Evolutionary conservation across 2,329 filamentous ascomycete species (phyloP).

Genomic region (Fusarium burgessii): DNA sequence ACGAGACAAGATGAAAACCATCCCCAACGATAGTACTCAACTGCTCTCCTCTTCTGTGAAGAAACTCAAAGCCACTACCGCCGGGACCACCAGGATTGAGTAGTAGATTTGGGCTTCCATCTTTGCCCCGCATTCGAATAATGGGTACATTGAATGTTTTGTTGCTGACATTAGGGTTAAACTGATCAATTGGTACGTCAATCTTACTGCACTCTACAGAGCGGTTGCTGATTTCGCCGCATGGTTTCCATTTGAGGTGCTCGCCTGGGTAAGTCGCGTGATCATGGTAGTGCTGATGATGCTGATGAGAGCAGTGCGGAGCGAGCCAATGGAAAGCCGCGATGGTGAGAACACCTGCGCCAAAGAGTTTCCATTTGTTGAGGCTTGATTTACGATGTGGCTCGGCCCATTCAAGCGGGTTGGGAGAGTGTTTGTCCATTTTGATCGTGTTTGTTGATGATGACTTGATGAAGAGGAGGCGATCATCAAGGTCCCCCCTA

Average conservation of each 20-base stretch:
- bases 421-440: conserved; percentile 26
- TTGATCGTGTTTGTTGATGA: neutral
- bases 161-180: conserved; percentile 49
- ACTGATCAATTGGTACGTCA: conserved; percentile 61
- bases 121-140: conserved; percentile 57
- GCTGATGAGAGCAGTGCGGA: conserved; percentile 25
- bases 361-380: conserved; percentile 30
- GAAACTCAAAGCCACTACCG: conserved; percentile 54
- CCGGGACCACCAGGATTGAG: conserved; percentile 64
- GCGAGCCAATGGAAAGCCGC: conserved; percentile 21
- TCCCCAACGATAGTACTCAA: conserved; percentile 55
- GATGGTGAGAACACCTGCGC: conserved; percentile 10
- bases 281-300: neutral
- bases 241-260: conserved; percentile 52
- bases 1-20: conserved; percentile 59
- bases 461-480: neutral
- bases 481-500: neutral
- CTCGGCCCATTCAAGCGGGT: neutral
- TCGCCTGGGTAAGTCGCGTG: conserved; percentile 24
- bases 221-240: conserved; percentile 53
- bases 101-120: conserved; percentile 58
- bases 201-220: conserved; percentile 58
- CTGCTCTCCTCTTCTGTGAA: conserved; percentile 52
- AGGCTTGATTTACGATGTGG: neutral
- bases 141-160: conserved; percentile 60